phyloP scores from a whole-genome alignment of 164 flowering plant genomes.

The Santalum album region DNA sequence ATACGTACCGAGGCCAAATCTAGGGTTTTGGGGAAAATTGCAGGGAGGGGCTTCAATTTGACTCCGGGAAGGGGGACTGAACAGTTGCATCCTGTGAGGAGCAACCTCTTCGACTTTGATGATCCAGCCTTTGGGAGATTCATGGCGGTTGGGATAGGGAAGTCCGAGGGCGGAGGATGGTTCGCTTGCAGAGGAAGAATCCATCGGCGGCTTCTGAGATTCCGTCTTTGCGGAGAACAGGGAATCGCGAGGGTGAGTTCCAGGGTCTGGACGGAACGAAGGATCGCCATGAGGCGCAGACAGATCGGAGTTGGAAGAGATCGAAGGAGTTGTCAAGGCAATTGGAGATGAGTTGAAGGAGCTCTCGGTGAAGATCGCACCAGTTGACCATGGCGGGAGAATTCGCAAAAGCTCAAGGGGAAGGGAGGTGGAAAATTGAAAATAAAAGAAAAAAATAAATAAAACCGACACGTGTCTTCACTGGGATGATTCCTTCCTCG shows the following conservation, averaged over 20 bases:
- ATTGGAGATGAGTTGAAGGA: too few species aligned
- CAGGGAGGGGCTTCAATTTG: conserved; percentile 17
- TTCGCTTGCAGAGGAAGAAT: conserved; percentile 41
- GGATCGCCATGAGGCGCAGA: conserved; percentile 57
- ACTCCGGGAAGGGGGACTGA: conserved; percentile 35
- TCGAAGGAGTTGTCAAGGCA: too few species aligned
- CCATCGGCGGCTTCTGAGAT: conserved; percentile 28
- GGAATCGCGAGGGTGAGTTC: conserved; percentile 21
- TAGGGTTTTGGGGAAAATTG: conserved; percentile 20
- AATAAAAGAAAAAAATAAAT: too few species aligned
- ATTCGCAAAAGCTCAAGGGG: too few species aligned
- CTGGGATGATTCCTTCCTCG: too few species aligned
- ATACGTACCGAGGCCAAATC: conserved; percentile 23
- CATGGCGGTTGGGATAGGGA: neutral
- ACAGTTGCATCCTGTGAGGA: conserved; percentile 12
- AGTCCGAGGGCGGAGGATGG: conserved; percentile 24
- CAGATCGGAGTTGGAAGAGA: conserved; percentile 54
- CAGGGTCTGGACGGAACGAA: conserved; percentile 18
- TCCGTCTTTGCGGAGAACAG: conserved; percentile 29
- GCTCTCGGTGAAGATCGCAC: too few species aligned
- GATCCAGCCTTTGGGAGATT: conserved; percentile 30
- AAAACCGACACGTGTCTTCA: too few species aligned
- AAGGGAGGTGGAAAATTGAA: too few species aligned
- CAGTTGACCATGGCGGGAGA: too few species aligned
- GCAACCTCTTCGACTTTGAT: conserved; percentile 34